Evolutionary conservation across 371 early-diverging fungal species (phyloP).

Genomic region (Zychaea mexicana): DNA sequence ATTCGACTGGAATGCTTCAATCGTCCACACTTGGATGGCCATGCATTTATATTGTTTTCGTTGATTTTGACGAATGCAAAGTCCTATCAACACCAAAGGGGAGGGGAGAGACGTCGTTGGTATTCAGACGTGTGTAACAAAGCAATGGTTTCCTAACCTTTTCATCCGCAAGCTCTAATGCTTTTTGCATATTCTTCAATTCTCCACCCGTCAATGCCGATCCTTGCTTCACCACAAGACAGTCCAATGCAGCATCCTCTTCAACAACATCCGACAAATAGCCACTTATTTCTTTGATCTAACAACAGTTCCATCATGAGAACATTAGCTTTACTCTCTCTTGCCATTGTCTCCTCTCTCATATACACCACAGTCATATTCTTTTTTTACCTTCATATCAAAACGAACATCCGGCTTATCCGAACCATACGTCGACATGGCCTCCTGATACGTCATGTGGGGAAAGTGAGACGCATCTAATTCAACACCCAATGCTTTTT

Average conservation of each 20-base stretch:
- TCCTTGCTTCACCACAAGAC: slow-evolving; percentile 49
- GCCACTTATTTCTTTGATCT: slow-evolving; percentile 50
- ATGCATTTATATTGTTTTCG: slow-evolving; percentile 54
- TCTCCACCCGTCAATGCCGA: slow-evolving; percentile 38
- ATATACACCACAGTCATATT: neutral
- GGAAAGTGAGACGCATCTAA: slow-evolving; percentile 58
- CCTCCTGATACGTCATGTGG: slow-evolving; percentile 79
- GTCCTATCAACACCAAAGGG: no score
- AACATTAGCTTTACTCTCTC: neutral
- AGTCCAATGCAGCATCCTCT: slow-evolving; percentile 33
- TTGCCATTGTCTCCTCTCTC: neutral
- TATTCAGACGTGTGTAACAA: neutral
- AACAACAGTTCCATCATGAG: neutral
- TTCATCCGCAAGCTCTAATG: slow-evolving; percentile 28
- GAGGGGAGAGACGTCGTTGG: no score
- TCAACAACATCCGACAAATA: slow-evolving; percentile 27
- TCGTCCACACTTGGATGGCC: slow-evolving; percentile 51
- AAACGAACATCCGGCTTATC: slow-evolving; percentile 91
- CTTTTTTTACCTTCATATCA: slow-evolving; percentile 59
- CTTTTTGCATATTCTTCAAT: slow-evolving; percentile 36
- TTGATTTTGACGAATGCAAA: slow-evolving; percentile 60
- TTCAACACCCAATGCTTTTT: slow-evolving; percentile 52
- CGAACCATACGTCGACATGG: slow-evolving; percentile 84
- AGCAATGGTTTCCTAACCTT: slow-evolving; percentile 17
- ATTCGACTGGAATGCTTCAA: slow-evolving; percentile 34